Base-by-base conservation (phyloP, 2,329 filamentous ascomycete genomes). In the Hymenoscyphus occultus region DNA sequence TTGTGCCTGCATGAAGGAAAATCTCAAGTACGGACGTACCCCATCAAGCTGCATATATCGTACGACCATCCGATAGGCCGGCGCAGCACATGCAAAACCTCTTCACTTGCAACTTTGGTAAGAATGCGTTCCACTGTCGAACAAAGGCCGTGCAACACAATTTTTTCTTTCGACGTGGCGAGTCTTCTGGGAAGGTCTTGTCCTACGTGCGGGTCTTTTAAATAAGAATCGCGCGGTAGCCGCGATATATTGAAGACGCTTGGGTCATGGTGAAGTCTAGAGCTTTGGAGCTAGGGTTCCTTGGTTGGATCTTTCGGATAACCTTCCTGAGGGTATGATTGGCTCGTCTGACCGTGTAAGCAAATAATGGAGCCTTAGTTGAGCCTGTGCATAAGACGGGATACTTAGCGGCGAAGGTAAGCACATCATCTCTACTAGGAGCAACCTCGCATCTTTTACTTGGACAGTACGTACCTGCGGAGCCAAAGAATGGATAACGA, bases 181-280 rank as follows among this genome's bases (percentile, higher is more conserved):
- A 59, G 56, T 31, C 28, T 16, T 12, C 28, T 16, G 16, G 22
- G 19, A 60, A 19, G 5, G 28, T 39, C 35, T 19, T 61, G 28
- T 32, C 19, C 59, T 54, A 61, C 31, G 14, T 39, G 40, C 48
- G 60, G 60, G 45, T 56, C 56, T 35, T 62, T 39, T 39, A 42
- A 56, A 40, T 39, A 54, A 28, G 35, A 32, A 56, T 4, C 31
- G 45, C 60, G 60, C 60, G 60, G 28, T 62, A 57, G 56, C 60
- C 60, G 60, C 60, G 60, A 45, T 13, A 56, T 56, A 54, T 12
- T 54, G 48, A 10, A 35, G 35, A 19, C 48, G 48, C 48, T 54
- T 51, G 22, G 48, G 48, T 54, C 48, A 54, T 19, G 22, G 48
- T 54, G 48, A 54, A 54, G 48, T 28, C 48, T 54, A 19, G 48